A percentile compares a stretch with the other conserved stretches of the same genome.
Conservation (phyloP, 495 filamentous ascomycete species). For the Aspergillus indologenus region DNA sequence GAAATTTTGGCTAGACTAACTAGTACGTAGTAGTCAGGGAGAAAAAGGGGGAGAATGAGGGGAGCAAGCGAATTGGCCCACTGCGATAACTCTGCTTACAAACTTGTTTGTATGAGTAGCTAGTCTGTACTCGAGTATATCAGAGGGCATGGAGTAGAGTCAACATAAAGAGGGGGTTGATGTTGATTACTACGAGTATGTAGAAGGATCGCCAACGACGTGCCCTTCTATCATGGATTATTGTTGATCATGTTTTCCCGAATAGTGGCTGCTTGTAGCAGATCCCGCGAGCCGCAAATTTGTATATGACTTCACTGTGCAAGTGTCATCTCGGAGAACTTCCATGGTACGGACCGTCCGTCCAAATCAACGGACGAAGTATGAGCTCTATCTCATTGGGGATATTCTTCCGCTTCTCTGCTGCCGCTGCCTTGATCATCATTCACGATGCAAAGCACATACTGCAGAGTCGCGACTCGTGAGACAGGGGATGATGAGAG, state of each 20-base stretch:
- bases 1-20: no score
- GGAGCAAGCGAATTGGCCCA: background rate
- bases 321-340: background rate
- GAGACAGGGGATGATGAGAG: conserved; percentile 6
- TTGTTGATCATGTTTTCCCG: no score
- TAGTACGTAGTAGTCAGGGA: no score
- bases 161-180: no score
- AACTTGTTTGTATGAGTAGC: background rate
- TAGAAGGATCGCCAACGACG: no score
- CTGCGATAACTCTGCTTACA: background rate
- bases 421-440: no score
- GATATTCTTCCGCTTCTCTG: background rate
- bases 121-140: no score
- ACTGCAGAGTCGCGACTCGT: background rate
- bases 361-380: background rate
- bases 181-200: no score
- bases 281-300: background rate
- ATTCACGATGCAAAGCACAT: no score
- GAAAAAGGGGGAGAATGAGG: background rate
- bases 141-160: no score
- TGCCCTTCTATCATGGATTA: no score
- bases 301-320: background rate
- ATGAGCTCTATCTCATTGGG: background rate
- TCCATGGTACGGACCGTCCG: background rate
- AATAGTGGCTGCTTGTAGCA: background rate